Conservation (phyloP, 257 asterid species). For the Leptodermis oblonga region DNA sequence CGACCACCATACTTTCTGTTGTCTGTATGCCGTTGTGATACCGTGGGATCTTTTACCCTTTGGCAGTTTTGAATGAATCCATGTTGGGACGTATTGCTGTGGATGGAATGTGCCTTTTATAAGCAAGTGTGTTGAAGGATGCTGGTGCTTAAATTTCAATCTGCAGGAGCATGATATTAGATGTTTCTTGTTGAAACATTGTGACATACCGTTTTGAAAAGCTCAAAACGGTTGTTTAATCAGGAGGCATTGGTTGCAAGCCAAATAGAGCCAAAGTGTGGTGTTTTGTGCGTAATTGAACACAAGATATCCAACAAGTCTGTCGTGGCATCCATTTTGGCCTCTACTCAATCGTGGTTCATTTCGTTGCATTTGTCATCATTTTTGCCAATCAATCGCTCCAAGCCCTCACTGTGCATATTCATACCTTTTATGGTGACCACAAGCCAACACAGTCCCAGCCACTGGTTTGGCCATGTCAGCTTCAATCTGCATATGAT, state of each 20-base stretch:
- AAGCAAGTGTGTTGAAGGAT: too few species aligned
- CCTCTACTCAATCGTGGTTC: conserved; percentile 13
- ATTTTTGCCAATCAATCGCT: neutral
- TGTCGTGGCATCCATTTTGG: conserved; percentile 8
- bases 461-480: neutral
- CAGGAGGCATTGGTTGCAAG: too few species aligned
- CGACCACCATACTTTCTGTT: neutral
- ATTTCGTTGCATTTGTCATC: neutral
- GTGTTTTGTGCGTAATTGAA: too few species aligned
- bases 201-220: too few species aligned
- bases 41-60: neutral
- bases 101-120: neutral
- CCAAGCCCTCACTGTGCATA: neutral
- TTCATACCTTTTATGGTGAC: neutral
- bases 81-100: neutral
- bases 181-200: neutral
- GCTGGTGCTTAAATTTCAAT: neutral
- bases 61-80: neutral
- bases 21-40: neutral
- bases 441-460: neutral
- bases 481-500: too few species aligned
- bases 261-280: too few species aligned
- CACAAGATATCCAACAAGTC: neutral
- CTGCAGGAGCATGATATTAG: neutral
- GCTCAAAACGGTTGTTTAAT: too few species aligned